Base-by-base conservation (phyloP, 305 asterid species). In the Fraxinus dipetala region DNA sequence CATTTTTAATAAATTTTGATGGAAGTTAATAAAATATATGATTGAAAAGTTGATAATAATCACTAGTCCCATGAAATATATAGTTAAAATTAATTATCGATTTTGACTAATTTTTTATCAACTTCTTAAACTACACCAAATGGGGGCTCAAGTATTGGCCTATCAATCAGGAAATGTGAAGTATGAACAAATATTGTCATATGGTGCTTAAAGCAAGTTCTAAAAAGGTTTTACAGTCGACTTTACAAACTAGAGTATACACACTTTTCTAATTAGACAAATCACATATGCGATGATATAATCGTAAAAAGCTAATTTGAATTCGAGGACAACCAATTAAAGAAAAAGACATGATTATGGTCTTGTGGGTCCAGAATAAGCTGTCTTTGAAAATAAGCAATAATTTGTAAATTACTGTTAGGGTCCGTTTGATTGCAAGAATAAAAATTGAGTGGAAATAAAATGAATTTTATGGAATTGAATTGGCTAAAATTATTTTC, bases 381-480 rank as follows among this genome's bases (percentile, higher is more conserved):
- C 67, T 11, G 1, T 13, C 70, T 22, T 59, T 59, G 3, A 22
- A 20, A 20, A 59, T 59, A 59, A 59, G 9, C 28, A 20, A 22
- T n/a, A 74, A 75, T 73, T 35, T 74, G 40, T 20, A 24, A 45
- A 59, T 36, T 65, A 51, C 76, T 81, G 36, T 81, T 65, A 48
- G 0, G 34, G 1, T 26, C 28, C 1, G 28, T 26, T 26, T 26
- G 28, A 26, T 26, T 26, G 28, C 28, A 26, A 26, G 28, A 26
- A 26, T 26, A 26, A 26, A 26, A 26, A 0, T 26, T 26, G 28
- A 26, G 28, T 26, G 28, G 1, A 26, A 26, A 26, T 26, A 26
- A 26, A 26, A 26, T 26, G 1, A 26, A 26, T 26, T 26, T 26
- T 1, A 26, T 1, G 28, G 28, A 26, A 26, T 26, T 26, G 28